These are phyloP conservation scores for Waltergamsia citrina DNA, from an alignment of 2,329 filamentous ascomycete species.

Conservation along the genomic window DNA sequence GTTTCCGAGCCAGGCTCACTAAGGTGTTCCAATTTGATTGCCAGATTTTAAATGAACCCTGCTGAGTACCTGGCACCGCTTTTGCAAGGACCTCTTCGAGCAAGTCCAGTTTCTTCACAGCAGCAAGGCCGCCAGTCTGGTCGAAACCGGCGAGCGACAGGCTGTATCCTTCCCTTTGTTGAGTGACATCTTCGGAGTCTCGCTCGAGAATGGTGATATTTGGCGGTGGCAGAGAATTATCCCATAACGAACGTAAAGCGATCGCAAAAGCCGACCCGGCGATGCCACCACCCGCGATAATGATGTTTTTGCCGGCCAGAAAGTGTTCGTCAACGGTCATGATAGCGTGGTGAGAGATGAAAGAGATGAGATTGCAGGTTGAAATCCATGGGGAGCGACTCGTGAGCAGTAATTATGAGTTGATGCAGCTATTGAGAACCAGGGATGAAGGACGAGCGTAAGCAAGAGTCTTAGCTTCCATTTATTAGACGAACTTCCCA, in stretches of 20 bases:
- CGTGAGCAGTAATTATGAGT: too few relatives aligned
- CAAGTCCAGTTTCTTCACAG: slow-evolving; percentile 26
- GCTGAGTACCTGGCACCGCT: slow-evolving; percentile 18
- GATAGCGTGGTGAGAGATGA: too few relatives aligned
- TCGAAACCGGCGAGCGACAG: slow-evolving; percentile 26
- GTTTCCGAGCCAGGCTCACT: slow-evolving; percentile 18
- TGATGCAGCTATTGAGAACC: too few relatives aligned
- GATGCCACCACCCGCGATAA: slow-evolving; percentile 32
- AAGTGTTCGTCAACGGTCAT: slow-evolving; percentile 14
- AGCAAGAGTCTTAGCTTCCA: too few relatives aligned
- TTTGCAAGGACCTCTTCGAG: slow-evolving; percentile 20
- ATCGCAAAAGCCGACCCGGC: slow-evolving; percentile 31
- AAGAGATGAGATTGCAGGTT: too few relatives aligned
- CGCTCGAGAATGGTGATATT: slow-evolving; percentile 30
- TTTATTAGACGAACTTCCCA: too few relatives aligned
- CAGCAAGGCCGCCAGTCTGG: slow-evolving; percentile 22
- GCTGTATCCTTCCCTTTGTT: slow-evolving; percentile 25
- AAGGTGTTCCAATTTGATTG: slow-evolving; percentile 22
- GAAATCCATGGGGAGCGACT: too few relatives aligned
- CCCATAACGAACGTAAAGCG: slow-evolving; percentile 27
- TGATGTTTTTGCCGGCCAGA: slow-evolving; percentile 28
- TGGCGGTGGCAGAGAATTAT: slow-evolving; percentile 16
- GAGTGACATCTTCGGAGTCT: slow-evolving; percentile 18
- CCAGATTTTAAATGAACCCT: slow-evolving; percentile 30
- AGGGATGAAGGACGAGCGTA: too few relatives aligned